Percentiles rank a stretch among this genome's conserved stretches.
Evolutionary conservation across 768 basidiomycete genomes (phyloP).

Genomic region (Agrocybe praecox): DNA sequence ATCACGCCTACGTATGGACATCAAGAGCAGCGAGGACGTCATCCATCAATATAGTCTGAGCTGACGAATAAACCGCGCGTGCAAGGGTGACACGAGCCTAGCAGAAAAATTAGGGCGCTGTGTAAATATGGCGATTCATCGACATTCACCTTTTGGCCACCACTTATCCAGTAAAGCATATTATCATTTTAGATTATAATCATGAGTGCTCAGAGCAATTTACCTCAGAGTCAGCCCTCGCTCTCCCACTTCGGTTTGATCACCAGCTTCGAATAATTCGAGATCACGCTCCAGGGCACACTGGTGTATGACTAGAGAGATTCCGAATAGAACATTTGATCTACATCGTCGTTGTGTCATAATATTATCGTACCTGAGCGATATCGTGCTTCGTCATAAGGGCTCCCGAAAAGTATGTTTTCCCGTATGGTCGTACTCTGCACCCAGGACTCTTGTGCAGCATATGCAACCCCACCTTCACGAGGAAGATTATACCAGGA

Average conservation of each 20-base stretch:
- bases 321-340: background rate
- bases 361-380: constrained; percentile 42
- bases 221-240: constrained; percentile 57
- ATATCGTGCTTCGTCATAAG: constrained; percentile 78
- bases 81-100: constrained; percentile 49
- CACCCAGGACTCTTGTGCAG: constrained; percentile 86
- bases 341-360: too few species aligned
- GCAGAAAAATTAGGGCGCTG: constrained; percentile 23
- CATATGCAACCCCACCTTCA: constrained; percentile 71
- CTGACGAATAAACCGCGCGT: constrained; percentile 49
- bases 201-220: too few species aligned
- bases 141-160: constrained; percentile 41
- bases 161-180: constrained; percentile 23
- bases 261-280: constrained; percentile 64
- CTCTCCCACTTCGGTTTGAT: constrained; percentile 70
- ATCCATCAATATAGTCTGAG: constrained; percentile 69
- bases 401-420: constrained; percentile 84
- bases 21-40: constrained; percentile 75
- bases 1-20: constrained; percentile 25
- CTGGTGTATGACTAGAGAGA: constrained; percentile 54
- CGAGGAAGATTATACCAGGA: constrained; percentile 76
- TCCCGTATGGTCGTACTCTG: constrained; percentile 80
- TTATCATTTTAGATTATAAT: background rate
- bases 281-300: constrained; percentile 75
- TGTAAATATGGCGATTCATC: background rate